Base-by-base conservation (phyloP, 176 grass and related monocot genomes). In the Poa annua region DNA sequence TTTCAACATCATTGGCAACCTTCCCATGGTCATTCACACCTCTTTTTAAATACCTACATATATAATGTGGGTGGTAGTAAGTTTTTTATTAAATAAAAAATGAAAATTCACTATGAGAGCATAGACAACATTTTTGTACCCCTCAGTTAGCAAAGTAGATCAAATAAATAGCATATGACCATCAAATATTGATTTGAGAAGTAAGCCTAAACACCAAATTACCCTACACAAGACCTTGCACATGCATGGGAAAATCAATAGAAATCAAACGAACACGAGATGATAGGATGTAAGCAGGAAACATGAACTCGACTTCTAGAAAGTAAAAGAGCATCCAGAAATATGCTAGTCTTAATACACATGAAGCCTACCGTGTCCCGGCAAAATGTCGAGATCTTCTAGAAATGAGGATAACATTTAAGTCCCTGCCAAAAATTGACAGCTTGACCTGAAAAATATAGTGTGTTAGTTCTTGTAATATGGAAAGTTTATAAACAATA, bases 1-100 rank as follows among this genome's bases (percentile, higher is more conserved):
- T 98, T 86, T 98, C 93, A 21, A 98, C 96, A 83, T 98, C 96
- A 75, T 98, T 98, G 49, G 96, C 96, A 87, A 98, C 96, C 87
- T 92, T 98, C 70, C 96, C 96, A 80, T 88, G 78, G 84, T 95
- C 96, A 61, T 98, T 95, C 34, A 98, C 96, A 54, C 96, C 96
- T 86, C 96, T 93, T 91, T 98, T 98, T 66, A 95, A 87, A 88
- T 90, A 98, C 89, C 96, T 98, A 85, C 17, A 82, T 66, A 36
- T 77, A 73, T 77, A 33, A 67, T 64, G 35, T 13, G 42, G 68
- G 21, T 52, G 60, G 74, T 76, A 29, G 24, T 75, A 74, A 84
- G 48, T 75, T 85, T 66, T 74, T 20, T 20, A 83, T 39, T 68
- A 33, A 76, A 85, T 15, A 66, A 82, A 82, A 42, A 78, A 61